A percentile compares a stretch with the other conserved stretches of the same genome.
These are phyloP conservation scores for Tulasnella sp. DNA, from an alignment of 768 basidiomycete species.

Conservation along the genomic window DNA sequence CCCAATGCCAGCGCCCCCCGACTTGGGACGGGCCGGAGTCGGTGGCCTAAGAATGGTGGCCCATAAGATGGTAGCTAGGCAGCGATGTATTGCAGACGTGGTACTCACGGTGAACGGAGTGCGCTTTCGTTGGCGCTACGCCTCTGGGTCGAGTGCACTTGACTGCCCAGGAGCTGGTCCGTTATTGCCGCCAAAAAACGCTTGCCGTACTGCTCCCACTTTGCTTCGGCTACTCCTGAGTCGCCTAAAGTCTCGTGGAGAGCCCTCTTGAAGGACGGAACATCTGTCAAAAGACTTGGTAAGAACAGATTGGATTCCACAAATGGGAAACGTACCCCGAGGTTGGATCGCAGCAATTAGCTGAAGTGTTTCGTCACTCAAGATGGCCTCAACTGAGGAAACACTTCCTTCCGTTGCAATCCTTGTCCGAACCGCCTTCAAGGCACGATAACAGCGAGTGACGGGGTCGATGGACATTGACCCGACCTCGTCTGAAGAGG, in stretches of 20 bases:
- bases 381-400: conserved; percentile 17
- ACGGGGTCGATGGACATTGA: background rate
- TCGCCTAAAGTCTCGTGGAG: conserved; percentile 27
- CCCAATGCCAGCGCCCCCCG: background rate
- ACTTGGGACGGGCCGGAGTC: background rate
- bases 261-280: conserved; percentile 28
- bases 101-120: conserved; percentile 8
- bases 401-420: conserved; percentile 26
- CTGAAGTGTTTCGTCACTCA: conserved; percentile 29
- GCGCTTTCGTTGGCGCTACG: background rate
- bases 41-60: background rate
- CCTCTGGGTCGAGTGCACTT: background rate
- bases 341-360: conserved; percentile 29
- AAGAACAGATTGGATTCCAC: background rate
- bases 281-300: background rate
- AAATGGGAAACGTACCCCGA: conserved; percentile 23
- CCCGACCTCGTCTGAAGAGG: background rate
- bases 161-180: background rate
- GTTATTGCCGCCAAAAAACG: conserved; percentile 29
- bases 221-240: conserved; percentile 3
- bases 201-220: conserved; percentile 31
- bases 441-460: conserved; percentile 29
- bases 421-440: conserved; percentile 20
- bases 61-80: background rate
- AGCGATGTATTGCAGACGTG: background rate